Conservation (phyloP, 495 filamentous ascomycete genomes). For the Neurospora pannonica region DNA sequence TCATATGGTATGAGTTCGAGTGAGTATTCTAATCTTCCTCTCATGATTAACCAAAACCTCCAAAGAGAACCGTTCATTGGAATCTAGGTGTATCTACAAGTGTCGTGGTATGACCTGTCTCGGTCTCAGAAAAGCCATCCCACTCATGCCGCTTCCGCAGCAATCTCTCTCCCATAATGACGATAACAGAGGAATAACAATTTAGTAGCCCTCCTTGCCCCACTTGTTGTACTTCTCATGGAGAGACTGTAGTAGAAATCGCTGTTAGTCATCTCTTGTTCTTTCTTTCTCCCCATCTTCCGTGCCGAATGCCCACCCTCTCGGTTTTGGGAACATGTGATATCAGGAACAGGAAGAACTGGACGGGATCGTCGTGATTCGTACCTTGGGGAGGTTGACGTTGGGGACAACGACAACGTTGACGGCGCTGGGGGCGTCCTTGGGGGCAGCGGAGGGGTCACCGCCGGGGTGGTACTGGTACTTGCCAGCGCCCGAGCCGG, state of each 20-base stretch:
- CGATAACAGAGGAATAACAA: background rate
- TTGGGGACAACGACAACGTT: conserved; percentile 90
- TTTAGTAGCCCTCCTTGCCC: conserved; percentile 72
- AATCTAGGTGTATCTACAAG: background rate
- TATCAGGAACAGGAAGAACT: background rate
- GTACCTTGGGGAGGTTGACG: conserved; percentile 85
- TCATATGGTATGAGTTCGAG: background rate
- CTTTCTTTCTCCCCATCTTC: background rate
- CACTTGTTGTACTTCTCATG: conserved; percentile 98
- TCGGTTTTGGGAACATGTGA: background rate
- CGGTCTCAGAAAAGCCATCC: background rate
- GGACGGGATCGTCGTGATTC: background rate
- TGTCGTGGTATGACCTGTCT: background rate
- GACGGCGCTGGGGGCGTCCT: conserved; percentile 87
- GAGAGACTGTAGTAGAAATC: conserved; percentile 47
- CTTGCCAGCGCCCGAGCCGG: conserved; percentile 53
- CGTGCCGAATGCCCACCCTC: background rate
- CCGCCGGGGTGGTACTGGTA: conserved; percentile 91
- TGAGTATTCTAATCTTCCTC: background rate
- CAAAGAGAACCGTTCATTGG: background rate
- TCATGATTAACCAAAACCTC: background rate
- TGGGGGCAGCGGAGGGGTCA: conserved; percentile 61
- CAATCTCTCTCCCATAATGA: background rate
- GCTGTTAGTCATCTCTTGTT: conserved; percentile 12
- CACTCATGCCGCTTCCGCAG: background rate